A percentile compares a stretch with the other conserved stretches of the same genome.
These are phyloP conservation scores for Penicillium sp. DNA, from an alignment of 2,329 filamentous ascomycete species.

Conservation along the genomic window DNA sequence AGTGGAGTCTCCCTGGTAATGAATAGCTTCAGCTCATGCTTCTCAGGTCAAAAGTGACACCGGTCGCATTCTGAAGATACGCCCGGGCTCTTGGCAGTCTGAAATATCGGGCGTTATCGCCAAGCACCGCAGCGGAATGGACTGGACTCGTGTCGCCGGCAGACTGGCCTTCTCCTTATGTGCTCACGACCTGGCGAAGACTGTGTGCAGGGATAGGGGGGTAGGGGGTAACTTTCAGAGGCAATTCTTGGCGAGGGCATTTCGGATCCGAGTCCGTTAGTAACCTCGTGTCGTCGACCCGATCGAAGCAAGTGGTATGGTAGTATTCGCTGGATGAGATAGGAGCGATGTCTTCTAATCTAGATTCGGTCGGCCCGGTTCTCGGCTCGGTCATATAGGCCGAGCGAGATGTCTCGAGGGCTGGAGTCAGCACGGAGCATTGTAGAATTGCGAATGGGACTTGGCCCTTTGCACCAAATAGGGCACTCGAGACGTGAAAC, in stretches of 20 bases:
- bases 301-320: not conserved
- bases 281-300: not conserved
- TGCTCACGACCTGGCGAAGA: not conserved
- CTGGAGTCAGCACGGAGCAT: not conserved
- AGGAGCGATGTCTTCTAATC: not conserved
- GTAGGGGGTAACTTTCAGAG: not conserved
- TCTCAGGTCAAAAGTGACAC: constrained; percentile 1
- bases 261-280: not conserved
- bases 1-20: not conserved
- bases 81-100: constrained; percentile 11
- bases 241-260: not conserved
- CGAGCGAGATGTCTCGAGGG: not conserved
- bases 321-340: not conserved
- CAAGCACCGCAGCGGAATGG: constrained; percentile 10
- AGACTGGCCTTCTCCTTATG: not conserved
- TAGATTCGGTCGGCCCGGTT: not conserved
- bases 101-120: constrained; percentile 7
- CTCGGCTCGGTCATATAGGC: not conserved
- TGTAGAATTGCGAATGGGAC: not conserved
- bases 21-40: not conserved
- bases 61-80: constrained; percentile 14
- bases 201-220: not conserved
- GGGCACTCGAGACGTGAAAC: not conserved
- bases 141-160: not conserved
- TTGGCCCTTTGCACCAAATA: not conserved